Base-by-base conservation (phyloP, 148 eudicot genomes). In the Rhododendron molle region DNA sequence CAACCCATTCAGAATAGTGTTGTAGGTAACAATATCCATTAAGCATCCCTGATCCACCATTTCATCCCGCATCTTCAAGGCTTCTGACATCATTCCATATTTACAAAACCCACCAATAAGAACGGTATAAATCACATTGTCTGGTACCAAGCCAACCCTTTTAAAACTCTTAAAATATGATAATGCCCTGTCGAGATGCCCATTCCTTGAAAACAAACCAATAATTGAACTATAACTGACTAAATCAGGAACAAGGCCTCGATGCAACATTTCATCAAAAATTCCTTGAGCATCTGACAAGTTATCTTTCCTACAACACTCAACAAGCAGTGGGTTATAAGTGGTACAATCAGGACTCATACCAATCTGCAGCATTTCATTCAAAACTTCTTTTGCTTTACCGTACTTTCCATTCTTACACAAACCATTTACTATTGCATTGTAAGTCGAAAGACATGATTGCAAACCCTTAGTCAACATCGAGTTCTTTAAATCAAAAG, bases 21-120 rank as follows among this genome's bases (percentile, higher is more conserved):
- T 96, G 89, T 93, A 96, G 32, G 98, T 92, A 76, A 96, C 92
- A 78, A 93, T 93, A 86, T 96, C 98, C 98, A 96, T 89, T 47
- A 78, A 38, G 83, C 96, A 92, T 54, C 98, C 95, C 16, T 88
- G 89, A 85, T 90, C 89, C 83, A 93, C 40, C 98, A 94, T 96
- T 91, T 96, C 95, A 93, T 93, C 94, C 46, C 94, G 89, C 78
- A 94, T 87, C 89, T 86, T 94, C 85, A 94, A 81, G 76, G 96
- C 98, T 81, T 92, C 92, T 4, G 89, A 82, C 81, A 92, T 80
- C 20, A 80, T 14, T 52, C 98, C 95, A 18, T 81, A 79, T 81
- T 90, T 92, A 89, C 94, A 96, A 81, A 90, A 93, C 67, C 94
- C 98, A 82, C 88, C 88, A 50, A 96, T 94, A 26, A 96, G 90